Evolutionary conservation across 2,329 filamentous ascomycete genomes (phyloP), one percentile per base, ranked within the genome.

Genomic region (Berkeleyomyces rouxiae): DNA sequence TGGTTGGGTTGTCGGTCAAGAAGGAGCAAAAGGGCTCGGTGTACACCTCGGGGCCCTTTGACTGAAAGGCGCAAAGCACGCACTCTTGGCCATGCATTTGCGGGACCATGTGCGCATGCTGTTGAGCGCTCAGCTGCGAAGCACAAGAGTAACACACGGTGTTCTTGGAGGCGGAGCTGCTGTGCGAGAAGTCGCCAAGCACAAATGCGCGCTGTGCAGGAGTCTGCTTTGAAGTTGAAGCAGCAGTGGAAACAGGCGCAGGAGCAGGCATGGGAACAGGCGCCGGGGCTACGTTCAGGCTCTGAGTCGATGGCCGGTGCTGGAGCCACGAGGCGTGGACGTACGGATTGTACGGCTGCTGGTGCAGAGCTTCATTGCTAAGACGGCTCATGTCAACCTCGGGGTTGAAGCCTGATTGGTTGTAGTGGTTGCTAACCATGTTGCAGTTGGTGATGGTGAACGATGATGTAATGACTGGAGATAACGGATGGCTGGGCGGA

Each of bases 1-100:
- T 82, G 7, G 93, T 97, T 0, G 93, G 93, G 71, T 96, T 96
- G 66, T 87, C 81, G 53, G 84, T 87, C 76, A 97, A 81, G 71
- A 96, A 97, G 61, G 89, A 81, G 71, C 87, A 86, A 72, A 95
- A 96, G 0, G 90, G 89, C 74, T 90, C 79, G 7, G 88, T 87
- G 72, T 90, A 95, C 64, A 78, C 79, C 69, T 84, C 83, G 3
- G 83, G 81, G 61, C 76, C 75, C 67, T 73, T 70, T 62, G 75
- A 71, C 66, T 70, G 70, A 53, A 74, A 68, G 61, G 70, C 68
- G 68, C 75, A 76, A 57, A 76, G 68, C 13, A 67, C 70, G 63
- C 75, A 77, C 40, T 65, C 63, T 55, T 67, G 66, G 51, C 67
- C 65, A 51, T 59, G 42, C 58, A 59, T 59, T 46, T 55, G 47